Percentiles rank a stretch among this genome's conserved stretches.
Conservation (phyloP, 2,329 filamentous ascomycete genomes). For the Pyrenochaeta sp. region DNA sequence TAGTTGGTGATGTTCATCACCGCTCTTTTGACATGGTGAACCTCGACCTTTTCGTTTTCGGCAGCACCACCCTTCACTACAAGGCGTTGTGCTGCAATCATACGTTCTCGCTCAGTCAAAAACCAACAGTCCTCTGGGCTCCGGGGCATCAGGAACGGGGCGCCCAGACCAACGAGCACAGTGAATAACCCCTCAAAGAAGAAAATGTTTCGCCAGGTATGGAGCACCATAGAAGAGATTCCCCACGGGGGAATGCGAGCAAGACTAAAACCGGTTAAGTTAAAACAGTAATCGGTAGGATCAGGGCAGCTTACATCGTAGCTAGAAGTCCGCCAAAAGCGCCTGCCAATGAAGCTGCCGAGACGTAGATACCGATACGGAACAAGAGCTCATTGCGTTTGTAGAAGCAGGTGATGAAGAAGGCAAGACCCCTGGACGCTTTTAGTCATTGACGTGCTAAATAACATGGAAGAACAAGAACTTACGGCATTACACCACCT, state of each 20-base stretch:
- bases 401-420: conserved; percentile 65
- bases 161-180: conserved; percentile 55
- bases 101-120: conserved; percentile 61
- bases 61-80: conserved; percentile 57
- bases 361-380: conserved; percentile 64
- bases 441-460: conserved; percentile 4
- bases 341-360: conserved; percentile 62
- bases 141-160: conserved; percentile 62
- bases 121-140: conserved; percentile 59
- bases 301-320: conserved; percentile 52
- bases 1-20: conserved; percentile 66
- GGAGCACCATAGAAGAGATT: conserved; percentile 50
- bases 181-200: conserved; percentile 69
- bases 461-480: conserved; percentile 1
- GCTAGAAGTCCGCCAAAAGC: conserved; percentile 66
- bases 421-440: conserved; percentile 57
- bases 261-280: conserved; percentile 26
- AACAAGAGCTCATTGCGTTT: conserved; percentile 64
- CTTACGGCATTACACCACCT: conserved; percentile 63
- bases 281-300: not conserved
- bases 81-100: conserved; percentile 62
- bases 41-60: conserved; percentile 57
- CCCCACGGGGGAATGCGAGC: conserved; percentile 62
- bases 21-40: conserved; percentile 60
- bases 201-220: conserved; percentile 62